Base-by-base conservation (phyloP, 1,139 yeast genomes). In the Hyphopichia fennica region DNA sequence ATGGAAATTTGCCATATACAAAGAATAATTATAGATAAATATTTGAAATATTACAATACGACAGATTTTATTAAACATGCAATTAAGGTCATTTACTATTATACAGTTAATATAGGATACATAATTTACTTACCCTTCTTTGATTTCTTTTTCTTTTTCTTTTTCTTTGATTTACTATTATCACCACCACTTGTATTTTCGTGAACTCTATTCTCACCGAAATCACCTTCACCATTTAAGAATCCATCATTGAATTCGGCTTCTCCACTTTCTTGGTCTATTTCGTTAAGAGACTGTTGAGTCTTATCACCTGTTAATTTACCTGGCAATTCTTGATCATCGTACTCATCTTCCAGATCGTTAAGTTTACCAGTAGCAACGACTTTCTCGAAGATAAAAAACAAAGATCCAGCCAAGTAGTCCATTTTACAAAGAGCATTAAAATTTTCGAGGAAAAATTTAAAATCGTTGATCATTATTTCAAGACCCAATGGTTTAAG, bases 401-500 rank as follows among this genome's bases (percentile, higher is more conserved):
- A 66, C 32, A 65, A 44, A 4, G 45, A 34, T 41, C 63, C 67
- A 1, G 68, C 68, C 33, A 66, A 48, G 37, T 48, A 50, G 38
- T 64, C 70, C n/a, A 66, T 51, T 41, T 64, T 64, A 46, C 70
- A 59, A 31, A 65, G 47, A 1, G 61, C 52, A 41, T 66, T 65
- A 51, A 66, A 66, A 32, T 63, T 46, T 14, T 44, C 48, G 32
- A 65, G 47, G 46, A 66, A 66, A 34, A 57, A 50, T n/a, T 45
- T 39, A 40, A 64, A 61, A 43, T 63, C 63, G 13, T 45, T 35
- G 13, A 38, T 38, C 15, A 57, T 35, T 22, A 41, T 40, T 14
- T 41, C 18, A 9, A 47, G 42, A 17, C 44, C 41, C 5, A 27
- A 23, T 7, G 28, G 13, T 25, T 5, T 25, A n/a, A 25, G 13